Conservation (phyloP, 805 yeast species). For the Kodamaea lidongshanica region DNA sequence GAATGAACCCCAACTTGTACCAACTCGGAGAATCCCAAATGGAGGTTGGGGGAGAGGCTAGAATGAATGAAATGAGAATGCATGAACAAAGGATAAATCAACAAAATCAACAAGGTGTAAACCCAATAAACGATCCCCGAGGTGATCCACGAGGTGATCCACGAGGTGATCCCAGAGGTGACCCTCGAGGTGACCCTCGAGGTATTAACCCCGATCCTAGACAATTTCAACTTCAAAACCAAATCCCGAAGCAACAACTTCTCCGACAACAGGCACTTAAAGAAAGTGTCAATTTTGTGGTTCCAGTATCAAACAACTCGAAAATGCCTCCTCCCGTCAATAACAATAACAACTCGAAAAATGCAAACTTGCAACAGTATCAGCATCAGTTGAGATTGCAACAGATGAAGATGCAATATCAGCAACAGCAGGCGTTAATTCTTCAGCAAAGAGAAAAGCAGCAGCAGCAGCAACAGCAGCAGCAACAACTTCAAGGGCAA, state of each 20-base stretch:
- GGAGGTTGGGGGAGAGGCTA: too few species aligned
- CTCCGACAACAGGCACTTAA: too few species aligned
- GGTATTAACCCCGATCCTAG: too few species aligned
- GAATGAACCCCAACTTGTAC: conserved; percentile 30
- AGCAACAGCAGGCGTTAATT: conserved; percentile 5
- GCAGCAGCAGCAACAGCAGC: conserved; percentile 9
- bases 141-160: too few species aligned
- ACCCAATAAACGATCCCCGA: too few species aligned
- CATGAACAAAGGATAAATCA: too few species aligned
- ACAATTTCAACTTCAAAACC: conserved; percentile 13
- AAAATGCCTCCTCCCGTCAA: conserved; percentile 10
- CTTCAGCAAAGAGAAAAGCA: conserved; percentile 7
- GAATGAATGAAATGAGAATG: too few species aligned
- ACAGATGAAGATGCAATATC: conserved; percentile 12
- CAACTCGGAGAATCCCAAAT: too few species aligned
- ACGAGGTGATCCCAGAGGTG: too few species aligned
- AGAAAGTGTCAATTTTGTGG: conserved; percentile 8
- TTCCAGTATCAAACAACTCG: conserved; percentile 6
- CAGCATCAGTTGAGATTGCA: conserved; percentile 13
- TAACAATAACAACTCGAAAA: conserved; percentile 3
- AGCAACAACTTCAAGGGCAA: conserved; percentile 9
- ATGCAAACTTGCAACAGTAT: conserved; percentile 9
- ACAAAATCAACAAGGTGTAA: too few species aligned
- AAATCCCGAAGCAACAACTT: conserved; percentile 1
- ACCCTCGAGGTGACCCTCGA: too few species aligned